phyloP scores from a whole-genome alignment of 805 yeast species.

The Wickerhamiella brachini region DNA sequence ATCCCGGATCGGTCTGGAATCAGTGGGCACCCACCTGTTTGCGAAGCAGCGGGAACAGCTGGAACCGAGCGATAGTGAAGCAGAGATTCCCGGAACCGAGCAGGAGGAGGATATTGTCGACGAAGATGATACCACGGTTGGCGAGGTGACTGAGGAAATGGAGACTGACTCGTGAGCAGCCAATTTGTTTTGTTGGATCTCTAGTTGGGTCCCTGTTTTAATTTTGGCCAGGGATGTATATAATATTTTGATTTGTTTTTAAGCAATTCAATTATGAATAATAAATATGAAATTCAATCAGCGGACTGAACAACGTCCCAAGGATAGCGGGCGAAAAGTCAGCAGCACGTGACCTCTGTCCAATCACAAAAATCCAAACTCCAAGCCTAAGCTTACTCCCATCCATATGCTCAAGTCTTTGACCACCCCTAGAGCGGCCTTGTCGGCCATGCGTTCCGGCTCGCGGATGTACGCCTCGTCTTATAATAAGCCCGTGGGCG shows the following conservation, averaged over 20 bases:
- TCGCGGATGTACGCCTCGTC: constrained; percentile 8
- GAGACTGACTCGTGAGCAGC: background rate
- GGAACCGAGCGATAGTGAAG: background rate
- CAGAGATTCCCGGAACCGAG: background rate
- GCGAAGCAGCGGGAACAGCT: background rate
- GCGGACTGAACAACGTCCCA: too few relatives aligned
- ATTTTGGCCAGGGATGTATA: background rate
- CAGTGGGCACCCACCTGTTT: background rate
- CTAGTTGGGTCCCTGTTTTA: too few relatives aligned
- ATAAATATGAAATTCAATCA: too few relatives aligned
- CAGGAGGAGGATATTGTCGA: background rate
- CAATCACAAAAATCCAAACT: constrained; percentile 3
- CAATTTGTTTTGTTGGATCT: too few relatives aligned
- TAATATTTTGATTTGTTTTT: too few relatives aligned
- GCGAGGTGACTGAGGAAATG: background rate
- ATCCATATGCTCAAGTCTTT: constrained; percentile 1
- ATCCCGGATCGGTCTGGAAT: background rate
- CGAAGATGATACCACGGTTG: background rate
- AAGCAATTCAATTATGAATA: too few relatives aligned
- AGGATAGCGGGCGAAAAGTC: background rate
- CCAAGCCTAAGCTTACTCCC: constrained; percentile 1
- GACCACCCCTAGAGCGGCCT: constrained; percentile 4
- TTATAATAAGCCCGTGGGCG: constrained; percentile 20
- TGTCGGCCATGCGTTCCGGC: constrained; percentile 2
- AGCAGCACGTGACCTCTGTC: constrained; percentile 1